Evolutionary conservation across 2,329 filamentous ascomycete species (phyloP), one percentile per base, ranked within the genome.

Genomic region (Paradendryphiella salina): DNA sequence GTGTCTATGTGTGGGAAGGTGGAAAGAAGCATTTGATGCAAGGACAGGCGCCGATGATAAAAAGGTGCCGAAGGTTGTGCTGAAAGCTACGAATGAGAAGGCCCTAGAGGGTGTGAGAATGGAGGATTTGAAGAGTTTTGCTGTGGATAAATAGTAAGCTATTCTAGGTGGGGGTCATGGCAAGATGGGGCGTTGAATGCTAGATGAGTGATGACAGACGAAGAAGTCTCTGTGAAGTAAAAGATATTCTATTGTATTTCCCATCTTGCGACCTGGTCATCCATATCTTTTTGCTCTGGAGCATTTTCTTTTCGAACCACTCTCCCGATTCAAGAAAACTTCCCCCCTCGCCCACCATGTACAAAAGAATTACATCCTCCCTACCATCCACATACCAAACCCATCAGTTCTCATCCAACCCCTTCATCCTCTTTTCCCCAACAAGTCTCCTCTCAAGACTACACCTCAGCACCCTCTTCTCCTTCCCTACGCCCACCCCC

Each of bases 1-100:
- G 82, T 86, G 84, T 67, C 70, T 86, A 4, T 86, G 84, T 61
- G 82, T 82, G 2, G 74, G 69, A 9, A 71, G 83, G 36, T 86
- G 82, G 82, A 79, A 80, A 59, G 82, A 86, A 66, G 84, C 82
- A 1, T 79, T 83, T 53, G 74, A 81, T 46, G 82, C 82, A 1
- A 73, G 79, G 53, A 77, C 74, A 38, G 72, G 72, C 10, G 77
- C 78, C 34, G 73, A 74, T 28, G 76, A 78, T 40, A 70, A 67
- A 56, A 74, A 76, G 57, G 77, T 80, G 38, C 77, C 77, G 1
- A 77, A 68, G 52, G 74, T 83, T 13, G 77, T 78, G 38, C 61
- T 83, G 32, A 75, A 77, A 23, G 79, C 79, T 17, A 83, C 80
- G 33, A 80, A 82, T 63, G 75, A 79, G 62, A 77, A 78, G 54